Conservation (phyloP, 2,329 filamentous ascomycete species). For the Trichoderma afroharzianum region DNA sequence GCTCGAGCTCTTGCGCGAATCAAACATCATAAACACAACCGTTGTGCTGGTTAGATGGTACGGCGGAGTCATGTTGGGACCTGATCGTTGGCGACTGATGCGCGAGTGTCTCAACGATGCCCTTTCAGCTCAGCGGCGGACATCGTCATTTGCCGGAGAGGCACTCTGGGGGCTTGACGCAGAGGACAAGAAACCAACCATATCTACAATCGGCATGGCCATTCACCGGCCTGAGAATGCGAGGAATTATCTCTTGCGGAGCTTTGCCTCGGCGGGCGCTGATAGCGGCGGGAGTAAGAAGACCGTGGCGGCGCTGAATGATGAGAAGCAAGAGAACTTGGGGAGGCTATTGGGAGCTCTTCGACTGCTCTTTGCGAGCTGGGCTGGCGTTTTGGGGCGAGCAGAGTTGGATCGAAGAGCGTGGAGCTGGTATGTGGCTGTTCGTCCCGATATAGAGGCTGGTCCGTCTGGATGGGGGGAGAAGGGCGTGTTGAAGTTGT, state of each 20-base stretch:
- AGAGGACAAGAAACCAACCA: constrained; percentile 44
- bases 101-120: constrained; percentile 53
- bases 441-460: constrained; percentile 70
- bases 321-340: constrained; percentile 67
- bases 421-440: constrained; percentile 77
- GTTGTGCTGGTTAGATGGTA: constrained; percentile 62
- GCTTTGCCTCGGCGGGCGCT: constrained; percentile 48
- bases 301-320: constrained; percentile 47
- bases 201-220: constrained; percentile 54
- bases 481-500: constrained; percentile 66
- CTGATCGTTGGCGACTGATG: constrained; percentile 62
- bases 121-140: constrained; percentile 45
- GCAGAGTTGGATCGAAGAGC: constrained; percentile 71
- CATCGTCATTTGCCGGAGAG: constrained; percentile 42
- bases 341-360: constrained; percentile 67
- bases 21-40: constrained; percentile 48
- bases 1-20: constrained; percentile 50
- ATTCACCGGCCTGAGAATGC: constrained; percentile 73
- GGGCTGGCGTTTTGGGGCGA: constrained; percentile 59
- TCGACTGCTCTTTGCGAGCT: constrained; percentile 69
- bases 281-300: constrained; percentile 40
- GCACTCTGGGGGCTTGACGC: constrained; percentile 60
- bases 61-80: constrained; percentile 58
- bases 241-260: constrained; percentile 53
- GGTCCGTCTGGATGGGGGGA: constrained; percentile 80